Conservation (phyloP, 1,139 yeast genomes). For the Suhomyces yuchorum region DNA sequence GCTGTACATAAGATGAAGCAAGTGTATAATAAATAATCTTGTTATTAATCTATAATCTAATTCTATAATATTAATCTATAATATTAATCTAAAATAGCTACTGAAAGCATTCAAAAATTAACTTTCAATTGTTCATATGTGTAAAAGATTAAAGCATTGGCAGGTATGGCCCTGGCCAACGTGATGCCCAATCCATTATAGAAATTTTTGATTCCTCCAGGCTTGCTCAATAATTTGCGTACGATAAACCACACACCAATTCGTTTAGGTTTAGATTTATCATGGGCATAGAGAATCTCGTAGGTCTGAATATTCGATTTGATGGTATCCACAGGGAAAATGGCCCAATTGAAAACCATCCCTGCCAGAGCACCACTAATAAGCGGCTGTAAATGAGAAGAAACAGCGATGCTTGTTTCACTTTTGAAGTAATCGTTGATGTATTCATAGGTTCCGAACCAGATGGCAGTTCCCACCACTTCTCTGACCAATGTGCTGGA, state of each 20-base stretch:
- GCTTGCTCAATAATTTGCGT: constrained; percentile 35
- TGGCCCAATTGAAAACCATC: constrained; percentile 70
- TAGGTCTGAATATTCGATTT: constrained; percentile 85
- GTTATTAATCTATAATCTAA: not conserved
- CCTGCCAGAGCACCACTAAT: constrained; percentile 89
- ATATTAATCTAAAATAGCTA: too few species aligned
- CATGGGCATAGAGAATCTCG: constrained; percentile 24
- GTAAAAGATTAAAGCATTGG: constrained; percentile 84
- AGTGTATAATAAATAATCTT: too few species aligned
- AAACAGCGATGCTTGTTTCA: constrained; percentile 19
- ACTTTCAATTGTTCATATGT: constrained; percentile 68
- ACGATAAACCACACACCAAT: constrained; percentile 17
- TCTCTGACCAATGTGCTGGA: constrained; percentile 83
- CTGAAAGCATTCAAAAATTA: too few species aligned
- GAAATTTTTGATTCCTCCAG: constrained; percentile 65
- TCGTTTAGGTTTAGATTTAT: constrained; percentile 1
- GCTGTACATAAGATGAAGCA: too few species aligned
- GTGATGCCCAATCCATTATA: constrained; percentile 89
- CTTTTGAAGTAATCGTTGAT: constrained; percentile 43
- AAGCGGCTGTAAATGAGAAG: constrained; percentile 55
- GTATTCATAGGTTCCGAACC: constrained; percentile 89
- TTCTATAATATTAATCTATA: too few species aligned
- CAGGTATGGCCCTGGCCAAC: constrained; percentile 78
- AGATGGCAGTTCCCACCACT: constrained; percentile 86
- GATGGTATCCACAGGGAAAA: constrained; percentile 90